Evolutionary conservation across 176 grass and related monocot genomes (phyloP).

Genomic region (Triticum dicoccoides): DNA sequence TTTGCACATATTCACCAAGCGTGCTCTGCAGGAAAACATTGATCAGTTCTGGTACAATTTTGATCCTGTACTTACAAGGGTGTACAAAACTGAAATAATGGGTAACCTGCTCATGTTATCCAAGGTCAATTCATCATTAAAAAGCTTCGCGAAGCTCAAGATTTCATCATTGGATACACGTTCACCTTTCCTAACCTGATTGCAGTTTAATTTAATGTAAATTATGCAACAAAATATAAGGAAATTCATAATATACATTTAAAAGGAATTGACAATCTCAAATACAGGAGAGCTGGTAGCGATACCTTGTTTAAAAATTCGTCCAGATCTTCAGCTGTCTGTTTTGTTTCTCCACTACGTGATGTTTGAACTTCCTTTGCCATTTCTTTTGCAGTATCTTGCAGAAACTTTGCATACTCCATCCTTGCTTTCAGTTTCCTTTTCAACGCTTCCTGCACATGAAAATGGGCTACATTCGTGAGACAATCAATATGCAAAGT

Average conservation of each 20-base stretch:
- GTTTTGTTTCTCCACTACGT: slow-evolving; percentile 84
- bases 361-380: slow-evolving; percentile 89
- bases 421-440: slow-evolving; percentile 93
- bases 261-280: background rate
- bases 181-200: slow-evolving; percentile 92
- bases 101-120: slow-evolving; percentile 98
- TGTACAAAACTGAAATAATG: slow-evolving; percentile 2
- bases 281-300: slow-evolving; percentile 27
- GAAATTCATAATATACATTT: slow-evolving; percentile 3
- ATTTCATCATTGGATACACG: slow-evolving; percentile 92
- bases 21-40: slow-evolving; percentile 58
- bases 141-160: slow-evolving; percentile 92
- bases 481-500: slow-evolving; percentile 4
- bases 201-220: slow-evolving; percentile 41
- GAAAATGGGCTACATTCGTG: slow-evolving; percentile 5
- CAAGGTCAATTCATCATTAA: slow-evolving; percentile 98
- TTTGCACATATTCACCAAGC: slow-evolving; percentile 99
- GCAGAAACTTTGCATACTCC: slow-evolving; percentile 97
- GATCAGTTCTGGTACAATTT: slow-evolving; percentile 2
- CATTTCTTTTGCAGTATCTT: slow-evolving; percentile 98
- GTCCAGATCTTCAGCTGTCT: slow-evolving; percentile 93
- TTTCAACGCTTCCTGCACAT: slow-evolving; percentile 79
- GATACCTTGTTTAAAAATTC: slow-evolving; percentile 86
- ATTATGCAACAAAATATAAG: slow-evolving; percentile 33
- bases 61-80: slow-evolving; percentile 17